Conservation (phyloP, 139 green algal species). For the Pleodorina starrii region DNA sequence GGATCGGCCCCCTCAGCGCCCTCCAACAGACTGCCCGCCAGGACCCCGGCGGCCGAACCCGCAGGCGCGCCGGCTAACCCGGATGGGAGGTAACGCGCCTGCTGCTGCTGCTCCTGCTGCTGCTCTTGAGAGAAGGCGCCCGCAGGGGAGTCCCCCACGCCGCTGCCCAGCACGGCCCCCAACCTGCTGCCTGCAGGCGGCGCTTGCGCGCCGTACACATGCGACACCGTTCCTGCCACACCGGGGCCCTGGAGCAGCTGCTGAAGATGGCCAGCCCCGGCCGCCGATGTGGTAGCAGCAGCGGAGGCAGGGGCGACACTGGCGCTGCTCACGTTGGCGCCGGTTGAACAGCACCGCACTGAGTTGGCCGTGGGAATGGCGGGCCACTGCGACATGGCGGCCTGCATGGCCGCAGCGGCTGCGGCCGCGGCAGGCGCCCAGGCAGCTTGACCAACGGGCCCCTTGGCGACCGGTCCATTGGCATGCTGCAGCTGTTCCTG, state of each 20-base stretch:
- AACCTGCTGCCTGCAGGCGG: neutral
- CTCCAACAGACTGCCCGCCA: neutral
- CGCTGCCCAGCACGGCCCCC: neutral
- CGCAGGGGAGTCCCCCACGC: no score
- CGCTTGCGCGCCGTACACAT: neutral
- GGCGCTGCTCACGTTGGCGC: neutral
- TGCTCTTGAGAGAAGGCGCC: no score
- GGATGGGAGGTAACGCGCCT: no score
- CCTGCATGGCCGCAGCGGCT: neutral
- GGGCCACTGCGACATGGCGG: neutral
- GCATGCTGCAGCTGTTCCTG: neutral
- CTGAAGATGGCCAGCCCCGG: neutral
- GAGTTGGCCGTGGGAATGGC: neutral
- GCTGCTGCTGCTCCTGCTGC: no score
- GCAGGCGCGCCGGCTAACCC: no score
- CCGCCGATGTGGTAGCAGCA: neutral
- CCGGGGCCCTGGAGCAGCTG: neutral
- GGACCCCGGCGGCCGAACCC: neutral
- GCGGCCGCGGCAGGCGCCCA: neutral
- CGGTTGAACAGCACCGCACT: neutral
- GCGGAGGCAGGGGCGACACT: neutral
- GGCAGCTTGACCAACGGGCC: neutral
- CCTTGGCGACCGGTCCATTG: neutral
- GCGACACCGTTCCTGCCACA: neutral
- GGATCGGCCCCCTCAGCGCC: no score